Evolutionary conservation across 495 filamentous ascomycete species (phyloP).

Genomic region (Penicillium mononematosum): DNA sequence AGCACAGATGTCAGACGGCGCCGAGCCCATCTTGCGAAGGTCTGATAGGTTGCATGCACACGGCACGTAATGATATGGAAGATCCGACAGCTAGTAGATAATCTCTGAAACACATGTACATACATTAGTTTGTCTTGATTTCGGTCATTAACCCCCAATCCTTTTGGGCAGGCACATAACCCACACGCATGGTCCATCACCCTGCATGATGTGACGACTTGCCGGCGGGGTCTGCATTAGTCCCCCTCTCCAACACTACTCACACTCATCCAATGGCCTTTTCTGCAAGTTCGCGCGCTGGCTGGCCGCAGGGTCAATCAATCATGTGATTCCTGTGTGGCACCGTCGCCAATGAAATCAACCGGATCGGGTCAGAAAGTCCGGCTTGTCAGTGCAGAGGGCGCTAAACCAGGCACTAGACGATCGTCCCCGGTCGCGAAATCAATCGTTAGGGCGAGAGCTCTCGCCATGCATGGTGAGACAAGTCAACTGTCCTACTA

Average conservation of each 20-base stretch:
- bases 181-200: constrained; percentile 26
- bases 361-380: constrained; percentile 19
- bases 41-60: constrained; percentile 16
- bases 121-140: constrained; percentile 19
- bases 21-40: constrained; percentile 42
- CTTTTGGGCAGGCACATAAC: constrained; percentile 8
- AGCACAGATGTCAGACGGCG: constrained; percentile 70
- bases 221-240: constrained; percentile 29
- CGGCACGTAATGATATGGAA: constrained; percentile 8
- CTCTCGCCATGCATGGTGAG: constrained; percentile 29
- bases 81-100: constrained; percentile 16
- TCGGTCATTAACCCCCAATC: constrained; percentile 27
- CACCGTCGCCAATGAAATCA: constrained; percentile 27
- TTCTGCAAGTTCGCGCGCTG: constrained; percentile 41
- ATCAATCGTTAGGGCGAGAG: constrained; percentile 26
- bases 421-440: constrained; percentile 30
- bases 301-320: constrained; percentile 39
- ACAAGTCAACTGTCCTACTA: constrained; percentile 21
- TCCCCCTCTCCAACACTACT: constrained; percentile 15
- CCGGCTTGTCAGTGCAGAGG: constrained; percentile 16
- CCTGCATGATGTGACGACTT: constrained; percentile 34
- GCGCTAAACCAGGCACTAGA: constrained; percentile 27
- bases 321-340: constrained; percentile 43
- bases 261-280: constrained; percentile 21
- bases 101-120: constrained; percentile 3